Conservation (phyloP, 495 filamentous ascomycete species). For the Aspergillus cavernicola region DNA sequence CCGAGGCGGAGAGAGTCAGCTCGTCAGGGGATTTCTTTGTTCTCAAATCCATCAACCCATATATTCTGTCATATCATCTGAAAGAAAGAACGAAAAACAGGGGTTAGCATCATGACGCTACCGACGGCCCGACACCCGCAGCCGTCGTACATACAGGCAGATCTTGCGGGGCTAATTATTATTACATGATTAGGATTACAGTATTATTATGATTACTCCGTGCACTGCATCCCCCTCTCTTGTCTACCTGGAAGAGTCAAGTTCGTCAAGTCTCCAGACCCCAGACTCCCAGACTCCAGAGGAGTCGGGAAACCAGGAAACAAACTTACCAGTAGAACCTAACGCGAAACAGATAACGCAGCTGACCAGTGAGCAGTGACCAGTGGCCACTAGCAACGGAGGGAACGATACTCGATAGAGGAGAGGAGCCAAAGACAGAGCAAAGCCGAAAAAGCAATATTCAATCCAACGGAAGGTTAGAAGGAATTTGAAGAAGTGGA, state of each 20-base stretch:
- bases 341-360: slow-evolving; percentile 4
- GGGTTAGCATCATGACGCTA: slow-evolving; percentile 15
- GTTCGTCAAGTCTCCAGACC: too few relatives aligned
- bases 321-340: too few relatives aligned
- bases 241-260: too few relatives aligned
- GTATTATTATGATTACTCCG: too few relatives aligned
- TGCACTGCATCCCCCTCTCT: too few relatives aligned
- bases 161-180: slow-evolving; percentile 19
- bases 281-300: too few relatives aligned
- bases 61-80: too few relatives aligned
- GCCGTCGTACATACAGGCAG: slow-evolving; percentile 28
- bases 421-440: not conserved
- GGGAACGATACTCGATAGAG: not conserved
- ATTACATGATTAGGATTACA: too few relatives aligned
- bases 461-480: not conserved
- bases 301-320: too few relatives aligned
- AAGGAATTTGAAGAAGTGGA: not conserved
- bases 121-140: slow-evolving; percentile 27
- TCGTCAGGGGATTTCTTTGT: too few relatives aligned
- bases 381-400: not conserved
- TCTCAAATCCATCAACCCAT: too few relatives aligned
- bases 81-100: not conserved
- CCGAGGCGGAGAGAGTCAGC: too few relatives aligned
- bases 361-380: slow-evolving; percentile 1
- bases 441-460: slow-evolving; percentile 2